phyloP scores from a whole-genome alignment of 2,329 filamentous ascomycete species.

The Huntiella bhutanensis region DNA sequence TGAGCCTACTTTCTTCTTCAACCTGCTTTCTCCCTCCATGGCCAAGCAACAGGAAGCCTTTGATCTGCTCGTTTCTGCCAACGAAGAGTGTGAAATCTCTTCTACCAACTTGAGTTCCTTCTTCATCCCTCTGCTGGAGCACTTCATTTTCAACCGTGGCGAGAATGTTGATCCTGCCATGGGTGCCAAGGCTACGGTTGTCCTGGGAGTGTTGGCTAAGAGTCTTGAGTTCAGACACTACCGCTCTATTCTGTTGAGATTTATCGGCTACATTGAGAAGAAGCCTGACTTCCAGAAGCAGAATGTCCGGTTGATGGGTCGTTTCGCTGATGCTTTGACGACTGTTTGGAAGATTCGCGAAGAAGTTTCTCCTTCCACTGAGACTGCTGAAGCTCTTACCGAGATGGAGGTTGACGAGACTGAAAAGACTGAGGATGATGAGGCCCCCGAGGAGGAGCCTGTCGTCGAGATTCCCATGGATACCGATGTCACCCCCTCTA shows the following conservation, averaged over 20 bases:
- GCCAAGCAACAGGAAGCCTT: conserved; percentile 72
- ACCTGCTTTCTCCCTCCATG: conserved; percentile 77
- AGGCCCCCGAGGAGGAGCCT: conserved; percentile 15
- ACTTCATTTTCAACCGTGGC: conserved; percentile 73
- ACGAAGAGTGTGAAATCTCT: conserved; percentile 42
- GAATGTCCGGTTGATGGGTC: conserved; percentile 62
- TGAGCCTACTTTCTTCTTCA: conserved; percentile 67
- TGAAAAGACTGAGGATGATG: background rate
- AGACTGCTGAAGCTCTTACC: conserved; percentile 22
- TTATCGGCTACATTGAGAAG: conserved; percentile 60
- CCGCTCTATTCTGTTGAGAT: conserved; percentile 64
- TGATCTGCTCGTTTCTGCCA: conserved; percentile 52
- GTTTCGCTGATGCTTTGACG: conserved; percentile 59
- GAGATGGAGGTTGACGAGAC: background rate
- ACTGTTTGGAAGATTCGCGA: conserved; percentile 5
- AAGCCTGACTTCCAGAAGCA: conserved; percentile 75
- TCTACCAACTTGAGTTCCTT: conserved; percentile 69
- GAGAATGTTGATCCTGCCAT: conserved; percentile 71
- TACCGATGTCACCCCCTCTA: conserved; percentile 7
- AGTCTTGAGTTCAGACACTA: conserved; percentile 85
- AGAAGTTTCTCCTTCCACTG: conserved; percentile 12
- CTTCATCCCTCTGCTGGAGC: conserved; percentile 79
- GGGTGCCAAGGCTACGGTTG: conserved; percentile 66
- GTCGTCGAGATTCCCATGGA: conserved; percentile 18
- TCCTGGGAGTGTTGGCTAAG: conserved; percentile 54